phyloP scores from a whole-genome alignment of 177 flowering plant genomes.

The Vitis hybrid region DNA sequence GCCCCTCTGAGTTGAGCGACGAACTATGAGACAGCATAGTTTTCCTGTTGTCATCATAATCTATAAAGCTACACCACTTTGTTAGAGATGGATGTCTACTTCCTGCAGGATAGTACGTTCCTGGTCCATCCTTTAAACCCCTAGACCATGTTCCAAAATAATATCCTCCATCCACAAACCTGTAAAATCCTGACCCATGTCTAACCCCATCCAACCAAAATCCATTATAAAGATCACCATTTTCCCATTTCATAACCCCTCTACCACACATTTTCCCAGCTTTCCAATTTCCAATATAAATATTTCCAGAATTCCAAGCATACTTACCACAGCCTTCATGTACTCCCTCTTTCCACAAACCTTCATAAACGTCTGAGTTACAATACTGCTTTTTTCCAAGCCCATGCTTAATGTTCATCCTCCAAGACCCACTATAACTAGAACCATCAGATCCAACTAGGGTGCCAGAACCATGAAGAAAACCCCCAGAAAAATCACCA shows the following conservation, averaged over 20 bases:
- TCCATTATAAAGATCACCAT: conserved; percentile 87
- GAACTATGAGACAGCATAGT: conserved; percentile 26
- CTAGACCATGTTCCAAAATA: conserved; percentile 87
- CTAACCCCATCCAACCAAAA: conserved; percentile 78
- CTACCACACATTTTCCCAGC: conserved; percentile 82
- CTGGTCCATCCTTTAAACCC: conserved; percentile 89
- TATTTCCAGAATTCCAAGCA: conserved; percentile 64
- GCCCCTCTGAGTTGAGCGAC: conserved; percentile 26
- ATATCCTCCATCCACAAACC: conserved; percentile 69
- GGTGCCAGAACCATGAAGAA: conserved; percentile 79
- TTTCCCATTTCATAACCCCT: conserved; percentile 80
- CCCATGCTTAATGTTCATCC: conserved; percentile 82
- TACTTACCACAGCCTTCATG: conserved; percentile 81
- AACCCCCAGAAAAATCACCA: conserved; percentile 85
- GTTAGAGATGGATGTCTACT: conserved; percentile 49
- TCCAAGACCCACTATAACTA: conserved; percentile 74
- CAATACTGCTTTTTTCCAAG: conserved; percentile 63
- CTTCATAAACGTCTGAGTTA: conserved; percentile 83
- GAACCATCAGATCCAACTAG: conserved; percentile 53
- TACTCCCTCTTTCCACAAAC: conserved; percentile 88
- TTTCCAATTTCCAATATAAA: conserved; percentile 84
- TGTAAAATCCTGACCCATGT: conserved; percentile 80
- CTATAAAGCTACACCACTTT: conserved; percentile 34
- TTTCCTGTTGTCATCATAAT: conserved; percentile 23
- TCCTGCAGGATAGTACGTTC: conserved; percentile 82